Percentiles rank a stretch among this genome's conserved stretches.
These are phyloP conservation scores for Apostasia shenzhenica DNA, from an alignment of 106 monocot species.

Conservation along the genomic window DNA sequence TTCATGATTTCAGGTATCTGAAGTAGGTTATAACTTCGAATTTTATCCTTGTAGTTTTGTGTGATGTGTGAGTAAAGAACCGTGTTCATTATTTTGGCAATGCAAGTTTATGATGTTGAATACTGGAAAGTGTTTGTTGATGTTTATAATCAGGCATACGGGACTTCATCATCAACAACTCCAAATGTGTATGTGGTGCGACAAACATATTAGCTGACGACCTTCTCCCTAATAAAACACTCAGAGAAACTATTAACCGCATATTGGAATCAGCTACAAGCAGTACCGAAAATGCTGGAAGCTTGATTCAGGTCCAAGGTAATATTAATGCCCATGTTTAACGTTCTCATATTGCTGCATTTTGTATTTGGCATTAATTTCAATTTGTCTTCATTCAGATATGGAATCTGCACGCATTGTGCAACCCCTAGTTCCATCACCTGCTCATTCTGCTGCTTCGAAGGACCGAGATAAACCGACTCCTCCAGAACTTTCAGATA, in stretches of 20 bases:
- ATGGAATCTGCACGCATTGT: conserved; percentile 51
- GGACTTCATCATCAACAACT: conserved; percentile 76
- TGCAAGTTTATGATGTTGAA: not conserved
- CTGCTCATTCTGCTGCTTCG: conserved; percentile 42
- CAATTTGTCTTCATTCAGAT: conserved; percentile 22
- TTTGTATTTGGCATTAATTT: not conserved
- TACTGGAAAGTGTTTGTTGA: not conserved
- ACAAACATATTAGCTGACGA: conserved; percentile 92
- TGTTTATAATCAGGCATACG: conserved; percentile 63
- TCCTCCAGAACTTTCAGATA: not conserved
- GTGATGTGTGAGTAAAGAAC: not conserved
- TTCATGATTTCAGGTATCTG: not conserved
- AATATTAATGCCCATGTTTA: conserved; percentile 1
- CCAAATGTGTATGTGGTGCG: conserved; percentile 84
- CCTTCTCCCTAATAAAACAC: conserved; percentile 88
- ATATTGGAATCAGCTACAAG: conserved; percentile 82
- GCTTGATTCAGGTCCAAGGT: conserved; percentile 74
- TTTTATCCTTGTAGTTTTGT: not conserved
- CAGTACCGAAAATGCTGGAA: conserved; percentile 92
- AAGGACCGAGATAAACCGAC: conserved; percentile 21
- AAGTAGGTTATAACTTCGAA: not conserved
- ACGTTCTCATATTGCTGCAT: not conserved
- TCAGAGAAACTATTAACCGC: conserved; percentile 84
- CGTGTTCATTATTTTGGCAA: not conserved
- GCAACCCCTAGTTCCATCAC: conserved; percentile 38